Evolutionary conservation across 306 rosid species (phyloP).

Genomic region (Quercus wislizeni): DNA sequence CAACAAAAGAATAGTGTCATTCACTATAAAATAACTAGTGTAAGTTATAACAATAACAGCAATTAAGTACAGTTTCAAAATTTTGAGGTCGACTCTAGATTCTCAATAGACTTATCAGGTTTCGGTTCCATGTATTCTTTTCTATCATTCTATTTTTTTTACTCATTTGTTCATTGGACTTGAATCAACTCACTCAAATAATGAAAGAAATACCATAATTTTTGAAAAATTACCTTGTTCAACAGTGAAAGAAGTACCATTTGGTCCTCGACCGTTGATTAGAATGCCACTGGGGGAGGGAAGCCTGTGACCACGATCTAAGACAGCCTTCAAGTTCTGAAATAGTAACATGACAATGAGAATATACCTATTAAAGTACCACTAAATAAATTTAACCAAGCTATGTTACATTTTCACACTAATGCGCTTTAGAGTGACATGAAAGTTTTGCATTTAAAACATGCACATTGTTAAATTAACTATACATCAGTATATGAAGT

Average conservation of each 20-base stretch:
- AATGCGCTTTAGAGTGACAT: too few species aligned
- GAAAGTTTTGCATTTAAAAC: too few species aligned
- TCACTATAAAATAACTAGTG: background rate
- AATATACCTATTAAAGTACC: background rate
- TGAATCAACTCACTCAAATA: too few species aligned
- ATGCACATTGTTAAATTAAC: too few species aligned
- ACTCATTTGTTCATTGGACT: too few species aligned
- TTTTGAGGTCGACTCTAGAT: background rate
- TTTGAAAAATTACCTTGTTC: slow-evolving; percentile 54
- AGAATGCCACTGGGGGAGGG: slow-evolving; percentile 68
- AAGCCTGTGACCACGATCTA: slow-evolving; percentile 74
- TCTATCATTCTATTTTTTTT: too few species aligned
- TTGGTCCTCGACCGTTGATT: slow-evolving; percentile 73
- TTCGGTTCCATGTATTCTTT: too few species aligned
- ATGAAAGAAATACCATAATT: too few species aligned
- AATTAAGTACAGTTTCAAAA: background rate
- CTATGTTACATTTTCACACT: too few species aligned
- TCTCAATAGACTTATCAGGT: too few species aligned
- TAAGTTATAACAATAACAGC: background rate
- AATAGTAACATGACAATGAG: slow-evolving; percentile 8
- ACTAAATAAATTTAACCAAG: too few species aligned
- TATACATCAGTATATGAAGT: too few species aligned
- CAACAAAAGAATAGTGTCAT: background rate
- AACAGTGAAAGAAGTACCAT: slow-evolving; percentile 51
- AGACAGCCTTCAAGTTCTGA: slow-evolving; percentile 53